Conservation (phyloP, 2,329 filamentous ascomycete genomes). For the Zasmidium angulare region DNA sequence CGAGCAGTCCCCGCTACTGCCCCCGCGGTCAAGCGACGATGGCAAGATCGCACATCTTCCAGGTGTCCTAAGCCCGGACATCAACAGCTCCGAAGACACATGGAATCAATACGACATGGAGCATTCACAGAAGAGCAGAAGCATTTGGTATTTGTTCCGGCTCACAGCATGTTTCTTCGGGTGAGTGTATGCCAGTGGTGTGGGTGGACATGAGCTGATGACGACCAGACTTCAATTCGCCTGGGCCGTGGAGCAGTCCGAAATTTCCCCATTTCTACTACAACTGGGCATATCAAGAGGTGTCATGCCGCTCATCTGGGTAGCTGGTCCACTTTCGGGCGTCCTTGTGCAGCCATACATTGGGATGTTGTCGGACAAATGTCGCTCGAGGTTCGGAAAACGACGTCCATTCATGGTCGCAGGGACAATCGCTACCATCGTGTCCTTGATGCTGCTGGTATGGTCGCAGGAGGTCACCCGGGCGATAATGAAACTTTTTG, state of each 20-base stretch:
- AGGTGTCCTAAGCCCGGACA: constrained; percentile 30
- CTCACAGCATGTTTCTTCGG: constrained; percentile 84
- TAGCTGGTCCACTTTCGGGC: constrained; percentile 56
- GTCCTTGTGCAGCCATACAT: constrained; percentile 56
- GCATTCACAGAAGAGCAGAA: constrained; percentile 58
- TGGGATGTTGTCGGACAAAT: constrained; percentile 54
- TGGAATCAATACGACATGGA: constrained; percentile 36
- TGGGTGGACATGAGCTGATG: neutral
- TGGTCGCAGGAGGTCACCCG: constrained; percentile 59
- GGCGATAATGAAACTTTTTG: constrained; percentile 68
- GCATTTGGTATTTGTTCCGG: constrained; percentile 79
- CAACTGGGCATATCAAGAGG: constrained; percentile 55
- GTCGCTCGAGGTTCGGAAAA: constrained; percentile 49
- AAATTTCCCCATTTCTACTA: constrained; percentile 69
- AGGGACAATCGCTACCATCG: constrained; percentile 50
- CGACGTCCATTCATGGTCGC: constrained; percentile 54
- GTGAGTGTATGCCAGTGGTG: constrained; percentile 30
- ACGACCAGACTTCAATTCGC: constrained; percentile 73
- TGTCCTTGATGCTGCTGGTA: constrained; percentile 51
- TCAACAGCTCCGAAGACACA: constrained; percentile 48
- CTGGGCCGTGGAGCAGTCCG: constrained; percentile 92
- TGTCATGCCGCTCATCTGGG: constrained; percentile 54
- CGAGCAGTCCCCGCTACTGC: constrained; percentile 35
- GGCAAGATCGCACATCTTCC: constrained; percentile 16
- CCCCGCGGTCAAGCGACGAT: constrained; percentile 22